phyloP scores from a whole-genome alignment of 768 basidiomycete species.

The Naganishia vaughanmartiniae region DNA sequence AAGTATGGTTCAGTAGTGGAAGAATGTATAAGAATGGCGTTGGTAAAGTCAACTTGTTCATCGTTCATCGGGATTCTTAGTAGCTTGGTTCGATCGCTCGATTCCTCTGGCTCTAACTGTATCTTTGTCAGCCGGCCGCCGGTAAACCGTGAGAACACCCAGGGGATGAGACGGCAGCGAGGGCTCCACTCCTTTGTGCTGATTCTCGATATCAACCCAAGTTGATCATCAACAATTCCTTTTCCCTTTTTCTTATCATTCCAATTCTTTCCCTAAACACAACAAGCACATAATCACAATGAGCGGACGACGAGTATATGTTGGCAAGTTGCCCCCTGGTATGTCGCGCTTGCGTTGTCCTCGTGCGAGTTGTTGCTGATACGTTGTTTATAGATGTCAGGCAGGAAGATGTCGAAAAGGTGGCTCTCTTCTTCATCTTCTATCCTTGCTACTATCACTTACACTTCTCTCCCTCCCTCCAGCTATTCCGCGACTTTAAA shows the following conservation, averaged over 20 bases:
- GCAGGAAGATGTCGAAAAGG: conserved; percentile 51
- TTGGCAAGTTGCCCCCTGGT: conserved; percentile 46
- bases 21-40: too few species aligned
- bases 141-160: too few species aligned
- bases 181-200: too few species aligned
- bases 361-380: not conserved
- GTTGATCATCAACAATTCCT: too few species aligned
- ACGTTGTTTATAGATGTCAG: conserved; percentile 34
- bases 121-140: too few species aligned
- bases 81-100: too few species aligned
- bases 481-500: conserved; percentile 73
- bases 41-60: not conserved
- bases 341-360: conserved; percentile 14
- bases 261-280: not conserved
- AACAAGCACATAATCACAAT: conserved; percentile 11
- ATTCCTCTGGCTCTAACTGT: too few species aligned
- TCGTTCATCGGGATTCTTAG: too few species aligned
- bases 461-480: not conserved
- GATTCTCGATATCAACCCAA: too few species aligned
- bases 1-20: not conserved
- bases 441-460: not conserved
- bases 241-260: too few species aligned
- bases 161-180: too few species aligned
- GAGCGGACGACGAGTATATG: conserved; percentile 40
- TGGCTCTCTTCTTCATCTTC: conserved; percentile 26